phyloP scores from a whole-genome alignment of 805 yeast genomes.

The Starmerella potacharoeniae region DNA sequence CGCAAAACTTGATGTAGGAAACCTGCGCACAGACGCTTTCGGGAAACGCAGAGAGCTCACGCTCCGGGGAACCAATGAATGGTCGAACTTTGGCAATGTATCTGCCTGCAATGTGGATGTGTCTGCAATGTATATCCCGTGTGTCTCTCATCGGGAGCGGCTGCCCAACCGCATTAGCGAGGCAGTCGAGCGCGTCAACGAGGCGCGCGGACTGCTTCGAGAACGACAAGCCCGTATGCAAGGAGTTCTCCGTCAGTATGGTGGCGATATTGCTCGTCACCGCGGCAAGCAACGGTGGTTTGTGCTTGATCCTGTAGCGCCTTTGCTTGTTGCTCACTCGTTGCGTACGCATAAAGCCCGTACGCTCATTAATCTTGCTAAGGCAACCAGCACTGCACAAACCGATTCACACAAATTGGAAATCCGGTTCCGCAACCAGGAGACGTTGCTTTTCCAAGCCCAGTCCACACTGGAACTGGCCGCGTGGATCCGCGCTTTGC shows the following conservation, averaged over 20 bases:
- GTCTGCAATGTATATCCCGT: conserved; percentile 49
- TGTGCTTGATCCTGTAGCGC: conserved; percentile 49
- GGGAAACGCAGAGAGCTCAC: conserved; percentile 37
- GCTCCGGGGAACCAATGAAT: conserved; percentile 14
- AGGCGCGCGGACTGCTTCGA: conserved; percentile 25
- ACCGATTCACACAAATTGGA: conserved; percentile 23
- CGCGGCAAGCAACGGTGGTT: conserved; percentile 64
- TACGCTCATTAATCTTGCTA: conserved; percentile 63
- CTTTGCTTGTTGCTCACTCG: conserved; percentile 60
- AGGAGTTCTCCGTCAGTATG: conserved; percentile 77
- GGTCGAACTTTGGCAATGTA: conserved; percentile 2
- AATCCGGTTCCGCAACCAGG: conserved; percentile 51
- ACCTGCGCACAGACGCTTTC: conserved; percentile 38
- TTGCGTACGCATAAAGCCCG: conserved; percentile 57
- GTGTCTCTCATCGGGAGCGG: conserved; percentile 38
- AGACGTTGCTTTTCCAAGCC: conserved; percentile 61
- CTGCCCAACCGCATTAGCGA: conserved; percentile 48
- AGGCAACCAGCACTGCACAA: conserved; percentile 44
- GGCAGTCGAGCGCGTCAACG: conserved; percentile 25
- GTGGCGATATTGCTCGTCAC: conserved; percentile 61
- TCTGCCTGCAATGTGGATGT: conserved; percentile 35
- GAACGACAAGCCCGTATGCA: conserved; percentile 30
- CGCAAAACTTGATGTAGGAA: conserved; percentile 36
- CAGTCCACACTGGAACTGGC: conserved; percentile 45
- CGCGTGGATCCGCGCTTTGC: conserved; percentile 41